These are phyloP conservation scores for Psilocybe cubensis DNA, from an alignment of 768 basidiomycete genomes.

Conservation along the genomic window DNA sequence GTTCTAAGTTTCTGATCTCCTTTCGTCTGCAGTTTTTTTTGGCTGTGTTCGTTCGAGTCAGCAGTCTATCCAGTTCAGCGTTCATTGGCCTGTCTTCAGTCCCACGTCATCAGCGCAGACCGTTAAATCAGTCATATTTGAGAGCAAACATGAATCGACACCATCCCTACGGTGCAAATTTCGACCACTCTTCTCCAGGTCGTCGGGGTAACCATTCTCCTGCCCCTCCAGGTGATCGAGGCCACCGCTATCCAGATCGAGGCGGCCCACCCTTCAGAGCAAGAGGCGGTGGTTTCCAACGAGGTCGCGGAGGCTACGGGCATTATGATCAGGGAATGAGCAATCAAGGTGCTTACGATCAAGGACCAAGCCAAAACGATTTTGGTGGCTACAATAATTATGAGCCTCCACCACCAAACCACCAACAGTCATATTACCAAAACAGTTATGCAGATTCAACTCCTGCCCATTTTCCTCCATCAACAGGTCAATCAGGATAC, in stretches of 20 bases:
- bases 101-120: slow-evolving; percentile 39
- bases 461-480: slow-evolving; percentile 47
- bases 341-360: slow-evolving; percentile 63
- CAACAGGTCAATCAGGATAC: slow-evolving; percentile 48
- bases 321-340: slow-evolving; percentile 58
- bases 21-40: slow-evolving; percentile 21
- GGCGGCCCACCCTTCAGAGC: slow-evolving; percentile 55
- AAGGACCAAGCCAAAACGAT: slow-evolving; percentile 64
- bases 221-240: slow-evolving; percentile 76
- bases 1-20: slow-evolving; percentile 35
- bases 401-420: slow-evolving; percentile 48
- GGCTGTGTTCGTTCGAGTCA: slow-evolving; percentile 17
- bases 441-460: slow-evolving; percentile 58
- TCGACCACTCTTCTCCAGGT: slow-evolving; percentile 52
- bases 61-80: slow-evolving; percentile 2
- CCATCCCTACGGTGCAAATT: slow-evolving; percentile 79
- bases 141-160: slow-evolving; percentile 77
- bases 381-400: slow-evolving; percentile 72
- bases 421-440: slow-evolving; percentile 72
- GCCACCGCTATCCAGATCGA: slow-evolving; percentile 61
- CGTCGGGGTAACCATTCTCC: slow-evolving; percentile 69
- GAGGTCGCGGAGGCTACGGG: slow-evolving; percentile 60
- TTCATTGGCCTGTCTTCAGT: slow-evolving; percentile 13
- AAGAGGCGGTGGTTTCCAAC: slow-evolving; percentile 44
- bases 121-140: slow-evolving; percentile 23